Conservation (phyloP, 257 asterid genomes). For the Penstemon newberryi region DNA sequence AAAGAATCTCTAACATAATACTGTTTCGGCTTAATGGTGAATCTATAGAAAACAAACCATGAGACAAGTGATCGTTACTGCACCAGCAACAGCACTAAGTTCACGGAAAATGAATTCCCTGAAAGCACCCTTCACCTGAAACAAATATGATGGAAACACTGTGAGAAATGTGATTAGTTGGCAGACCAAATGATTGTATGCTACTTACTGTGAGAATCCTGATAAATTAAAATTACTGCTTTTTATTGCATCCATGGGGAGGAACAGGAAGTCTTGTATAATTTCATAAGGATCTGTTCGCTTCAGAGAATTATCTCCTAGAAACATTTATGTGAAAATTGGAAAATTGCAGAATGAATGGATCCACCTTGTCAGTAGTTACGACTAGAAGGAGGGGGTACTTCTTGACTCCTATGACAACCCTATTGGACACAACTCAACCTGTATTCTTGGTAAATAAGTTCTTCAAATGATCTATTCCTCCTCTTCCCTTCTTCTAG, state of each 20-base stretch:
- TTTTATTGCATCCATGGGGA: neutral
- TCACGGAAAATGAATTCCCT: constrained; percentile 70
- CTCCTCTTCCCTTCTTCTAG: neutral
- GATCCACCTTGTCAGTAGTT: constrained; percentile 8
- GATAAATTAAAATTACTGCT: neutral
- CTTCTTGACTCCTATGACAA: neutral
- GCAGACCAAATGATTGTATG: constrained; percentile 20
- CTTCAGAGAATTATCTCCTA: neutral
- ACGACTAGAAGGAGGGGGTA: neutral
- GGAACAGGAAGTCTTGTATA: neutral
- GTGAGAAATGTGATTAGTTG: constrained; percentile 20
- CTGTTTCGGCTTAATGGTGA: constrained; percentile 24
- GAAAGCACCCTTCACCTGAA: constrained; percentile 71
- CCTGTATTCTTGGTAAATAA: neutral
- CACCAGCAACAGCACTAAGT: constrained; percentile 93
- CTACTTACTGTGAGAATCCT: neutral
- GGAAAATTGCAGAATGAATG: neutral
- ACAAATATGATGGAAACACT: constrained; percentile 23
- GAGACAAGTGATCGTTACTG: constrained; percentile 89
- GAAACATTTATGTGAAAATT: neutral
- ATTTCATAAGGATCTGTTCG: neutral
- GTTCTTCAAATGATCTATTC: neutral
- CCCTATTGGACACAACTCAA: neutral
- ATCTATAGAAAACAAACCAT: constrained; percentile 63
- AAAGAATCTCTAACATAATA: constrained; percentile 16